Base-by-base conservation (phyloP, 768 basidiomycete species). In the Holtermanniella nyarrowii region DNA sequence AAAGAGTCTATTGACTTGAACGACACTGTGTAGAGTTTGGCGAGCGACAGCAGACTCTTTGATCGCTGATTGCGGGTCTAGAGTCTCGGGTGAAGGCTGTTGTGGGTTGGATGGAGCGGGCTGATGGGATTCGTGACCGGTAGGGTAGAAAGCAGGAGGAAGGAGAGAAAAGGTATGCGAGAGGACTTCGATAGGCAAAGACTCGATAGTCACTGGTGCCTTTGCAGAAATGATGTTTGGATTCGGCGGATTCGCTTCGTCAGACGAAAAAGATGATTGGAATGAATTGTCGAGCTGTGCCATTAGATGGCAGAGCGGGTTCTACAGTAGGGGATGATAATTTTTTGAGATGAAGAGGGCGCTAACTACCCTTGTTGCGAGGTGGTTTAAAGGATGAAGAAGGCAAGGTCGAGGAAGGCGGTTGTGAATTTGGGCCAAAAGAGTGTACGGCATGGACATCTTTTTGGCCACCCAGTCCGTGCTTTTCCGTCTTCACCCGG, bases 181-280 rank as follows among this genome's bases (percentile, higher is more conserved):
- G 21, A 67, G 57, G 16, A 61, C 57, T 50, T 67, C 65, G 45
- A 61, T 46, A 7, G 65, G 65, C 11, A 67, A 57, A n/a, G 54
- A 52, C 46, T 25, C 46, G 23, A 48, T n/a, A 21, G 46, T 18
- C 22, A 44, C n/a, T 7, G n/a, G 42, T 7, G 42, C 10, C n/a
- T 44, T n/a, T 7, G 42, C 20, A 18, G 31, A 7, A 7, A 7
- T 37, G 31, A 7, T 37, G 31, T 37, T 16, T 37, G 31, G n/a
- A n/a, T n/a, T n/a, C n/a, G n/a, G n/a, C n/a, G n/a, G n/a, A n/a
- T n/a, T n/a, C n/a, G n/a, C n/a, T n/a, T n/a, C n/a, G n/a, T n/a
- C n/a, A n/a, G n/a, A n/a, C n/a, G n/a, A n/a, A n/a, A n/a, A n/a
- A n/a, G n/a, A n/a, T n/a, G n/a, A n/a, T 37, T 7, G 16, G 31